A percentile compares a stretch with the other conserved stretches of the same genome.
Conservation (phyloP, 2,329 filamentous ascomycete genomes). For the Cladosporium sp. region DNA sequence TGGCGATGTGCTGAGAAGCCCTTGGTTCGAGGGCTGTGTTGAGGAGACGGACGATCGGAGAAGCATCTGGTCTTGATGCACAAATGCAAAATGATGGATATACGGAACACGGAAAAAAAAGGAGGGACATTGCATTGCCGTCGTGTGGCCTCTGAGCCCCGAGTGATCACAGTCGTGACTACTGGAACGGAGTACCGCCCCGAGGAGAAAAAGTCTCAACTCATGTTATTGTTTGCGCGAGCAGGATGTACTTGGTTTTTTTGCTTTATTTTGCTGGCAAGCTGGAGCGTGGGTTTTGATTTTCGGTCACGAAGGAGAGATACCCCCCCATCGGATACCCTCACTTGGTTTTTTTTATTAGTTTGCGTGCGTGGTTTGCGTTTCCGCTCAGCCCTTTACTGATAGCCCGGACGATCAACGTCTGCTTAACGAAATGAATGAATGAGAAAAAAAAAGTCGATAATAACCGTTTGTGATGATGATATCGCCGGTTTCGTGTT, state of each 20-base stretch:
- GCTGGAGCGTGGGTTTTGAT: not conserved
- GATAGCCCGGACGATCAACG: not conserved
- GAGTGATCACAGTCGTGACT: not conserved
- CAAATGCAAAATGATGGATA: not conserved
- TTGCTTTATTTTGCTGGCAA: not conserved
- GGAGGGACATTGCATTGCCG: not conserved
- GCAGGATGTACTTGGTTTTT: not conserved
- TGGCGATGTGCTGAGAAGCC: constrained; percentile 54
- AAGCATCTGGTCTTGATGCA: constrained; percentile 10
- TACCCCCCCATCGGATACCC: constrained; percentile 13
- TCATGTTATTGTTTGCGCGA: constrained; percentile 5
- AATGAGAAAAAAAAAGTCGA: not conserved
- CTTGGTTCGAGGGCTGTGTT: constrained; percentile 51
- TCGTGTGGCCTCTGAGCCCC: not conserved
- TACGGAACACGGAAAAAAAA: not conserved
- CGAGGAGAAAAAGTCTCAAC: constrained; percentile 9
- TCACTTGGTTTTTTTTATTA: constrained; percentile 10
- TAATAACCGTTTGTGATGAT: not conserved
- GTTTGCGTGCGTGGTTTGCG: not conserved
- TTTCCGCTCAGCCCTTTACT: not conserved
- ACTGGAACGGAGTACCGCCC: not conserved
- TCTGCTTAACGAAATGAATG: not conserved
- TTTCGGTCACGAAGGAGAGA: constrained; percentile 7
- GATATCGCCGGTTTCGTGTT: not conserved
- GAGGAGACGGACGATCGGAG: constrained; percentile 25